Conservation (phyloP, 2,329 filamentous ascomycete genomes). For the Aspergillus arachidicola region DNA sequence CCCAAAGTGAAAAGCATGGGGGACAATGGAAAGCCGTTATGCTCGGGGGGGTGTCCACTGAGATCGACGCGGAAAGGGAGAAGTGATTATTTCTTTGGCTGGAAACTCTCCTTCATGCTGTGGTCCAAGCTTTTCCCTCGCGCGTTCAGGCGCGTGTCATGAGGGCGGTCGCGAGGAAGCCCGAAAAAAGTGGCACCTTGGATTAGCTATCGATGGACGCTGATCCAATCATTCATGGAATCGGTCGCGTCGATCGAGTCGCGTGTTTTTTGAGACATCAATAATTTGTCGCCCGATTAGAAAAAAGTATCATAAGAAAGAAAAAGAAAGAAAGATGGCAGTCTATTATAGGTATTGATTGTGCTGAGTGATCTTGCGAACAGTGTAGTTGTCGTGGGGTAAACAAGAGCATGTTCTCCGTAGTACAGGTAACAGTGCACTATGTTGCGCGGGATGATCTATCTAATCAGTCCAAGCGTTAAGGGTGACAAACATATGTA, state of each 20-base stretch:
- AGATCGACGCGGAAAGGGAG: slow-evolving; percentile 4
- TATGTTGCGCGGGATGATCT: slow-evolving; percentile 1
- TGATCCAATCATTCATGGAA: slow-evolving; percentile 17
- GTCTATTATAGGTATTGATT: background rate
- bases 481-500: background rate
- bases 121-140: slow-evolving; percentile 23
- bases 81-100: slow-evolving; percentile 39
- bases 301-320: background rate
- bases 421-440: slow-evolving; percentile 11
- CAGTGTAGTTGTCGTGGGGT: slow-evolving; percentile 2
- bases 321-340: background rate
- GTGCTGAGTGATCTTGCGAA: background rate
- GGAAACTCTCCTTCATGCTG: slow-evolving; percentile 9
- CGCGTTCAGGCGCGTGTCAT: slow-evolving; percentile 27
- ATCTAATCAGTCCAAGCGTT: background rate
- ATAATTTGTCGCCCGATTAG: background rate
- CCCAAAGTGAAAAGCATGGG: background rate
- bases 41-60: background rate
- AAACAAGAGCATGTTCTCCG: slow-evolving; percentile 6
- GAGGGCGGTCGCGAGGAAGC: slow-evolving; percentile 20
- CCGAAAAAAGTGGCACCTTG: background rate
- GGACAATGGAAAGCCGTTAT: background rate
- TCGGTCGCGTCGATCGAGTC: slow-evolving; percentile 17
- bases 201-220: slow-evolving; percentile 10
- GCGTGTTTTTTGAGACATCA: background rate